Evolutionary conservation across 352 stramenopile genomes (phyloP).

Genomic region (Globisporangium carolinianum): DNA sequence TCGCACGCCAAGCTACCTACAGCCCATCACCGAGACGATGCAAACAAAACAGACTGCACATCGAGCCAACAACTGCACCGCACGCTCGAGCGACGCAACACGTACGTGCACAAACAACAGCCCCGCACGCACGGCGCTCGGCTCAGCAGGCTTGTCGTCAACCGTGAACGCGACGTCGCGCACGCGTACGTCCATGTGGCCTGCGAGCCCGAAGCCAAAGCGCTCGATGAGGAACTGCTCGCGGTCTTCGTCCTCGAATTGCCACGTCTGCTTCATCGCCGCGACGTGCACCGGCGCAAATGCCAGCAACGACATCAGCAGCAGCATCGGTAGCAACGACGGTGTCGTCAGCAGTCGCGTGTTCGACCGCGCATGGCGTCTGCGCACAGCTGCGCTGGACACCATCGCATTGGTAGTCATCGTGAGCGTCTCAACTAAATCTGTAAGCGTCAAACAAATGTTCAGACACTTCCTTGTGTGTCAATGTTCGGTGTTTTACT

Average conservation of each 20-base stretch:
- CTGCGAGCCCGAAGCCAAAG: conserved; percentile 76
- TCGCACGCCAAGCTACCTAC: too few relatives aligned
- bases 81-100: not conserved
- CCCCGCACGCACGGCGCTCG: conserved; percentile 19
- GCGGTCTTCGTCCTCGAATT: conserved; percentile 60
- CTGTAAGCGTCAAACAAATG: too few relatives aligned
- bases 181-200: conserved; percentile 69
- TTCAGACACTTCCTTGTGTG: too few relatives aligned
- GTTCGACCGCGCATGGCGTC: too few relatives aligned
- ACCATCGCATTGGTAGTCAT: too few relatives aligned
- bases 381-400: too few relatives aligned
- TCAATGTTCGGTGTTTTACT: too few relatives aligned
- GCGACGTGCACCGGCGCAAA: not conserved
- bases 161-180: conserved; percentile 29
- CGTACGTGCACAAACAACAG: conserved; percentile 66
- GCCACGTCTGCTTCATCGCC: conserved; percentile 77
- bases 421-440: too few relatives aligned
- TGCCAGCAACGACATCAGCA: not conserved
- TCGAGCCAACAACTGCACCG: too few relatives aligned
- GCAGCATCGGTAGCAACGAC: not conserved
- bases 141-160: not conserved
- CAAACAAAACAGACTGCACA: too few relatives aligned
- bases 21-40: too few relatives aligned
- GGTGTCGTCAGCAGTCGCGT: too few relatives aligned
- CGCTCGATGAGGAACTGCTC: conserved; percentile 85